Conservation (phyloP, 768 basidiomycete genomes). For the Podaxis mareebaensis region DNA sequence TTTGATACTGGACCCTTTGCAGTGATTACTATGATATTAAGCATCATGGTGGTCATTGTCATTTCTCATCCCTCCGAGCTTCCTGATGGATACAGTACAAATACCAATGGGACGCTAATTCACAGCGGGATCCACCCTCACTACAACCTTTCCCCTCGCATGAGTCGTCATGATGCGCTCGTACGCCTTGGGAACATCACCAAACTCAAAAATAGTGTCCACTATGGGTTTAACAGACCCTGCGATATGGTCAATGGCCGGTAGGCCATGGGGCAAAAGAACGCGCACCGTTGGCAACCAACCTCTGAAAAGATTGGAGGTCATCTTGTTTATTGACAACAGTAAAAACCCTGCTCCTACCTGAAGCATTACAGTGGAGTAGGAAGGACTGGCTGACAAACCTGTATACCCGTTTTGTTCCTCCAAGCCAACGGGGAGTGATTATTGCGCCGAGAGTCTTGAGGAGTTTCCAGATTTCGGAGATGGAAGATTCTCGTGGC, state of each 20-base stretch:
- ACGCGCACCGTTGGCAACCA: constrained; percentile 44
- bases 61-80: not conserved
- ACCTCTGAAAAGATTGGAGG: constrained; percentile 33
- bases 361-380: not conserved
- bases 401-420: constrained; percentile 47
- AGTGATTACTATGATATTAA: not conserved
- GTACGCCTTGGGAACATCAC: constrained; percentile 61
- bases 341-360: constrained; percentile 31
- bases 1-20: not conserved
- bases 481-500: constrained; percentile 30
- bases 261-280: too few relatives aligned
- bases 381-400: constrained; percentile 28
- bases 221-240: constrained; percentile 54
- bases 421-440: constrained; percentile 54
- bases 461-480: constrained; percentile 33
- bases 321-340: constrained; percentile 34
- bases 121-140: constrained; percentile 41
- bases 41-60: not conserved
- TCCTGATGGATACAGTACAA: not conserved
- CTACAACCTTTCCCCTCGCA: constrained; percentile 67
- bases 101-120: not conserved
- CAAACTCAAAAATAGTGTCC: constrained; percentile 60
- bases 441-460: constrained; percentile 34
- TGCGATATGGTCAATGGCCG: constrained; percentile 20
- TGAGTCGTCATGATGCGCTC: constrained; percentile 54